phyloP scores from a whole-genome alignment of 140 eudicot species.

The Senecio squalidus region DNA sequence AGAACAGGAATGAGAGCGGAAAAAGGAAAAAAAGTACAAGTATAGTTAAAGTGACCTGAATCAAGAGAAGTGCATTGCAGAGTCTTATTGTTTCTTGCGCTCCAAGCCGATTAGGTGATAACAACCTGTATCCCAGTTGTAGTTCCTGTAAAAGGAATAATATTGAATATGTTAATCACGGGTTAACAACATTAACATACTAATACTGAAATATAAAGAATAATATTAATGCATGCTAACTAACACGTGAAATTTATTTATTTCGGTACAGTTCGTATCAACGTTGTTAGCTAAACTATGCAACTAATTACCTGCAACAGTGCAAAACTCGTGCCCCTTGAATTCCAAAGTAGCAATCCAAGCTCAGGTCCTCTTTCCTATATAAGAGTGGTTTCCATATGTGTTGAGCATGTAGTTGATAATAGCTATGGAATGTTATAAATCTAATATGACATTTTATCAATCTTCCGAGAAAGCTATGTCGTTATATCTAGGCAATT shows the following conservation, averaged over 20 bases:
- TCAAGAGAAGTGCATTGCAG: slow-evolving; percentile 10
- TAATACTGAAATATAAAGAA: too few species aligned
- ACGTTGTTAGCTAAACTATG: too few species aligned
- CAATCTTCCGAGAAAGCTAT: neutral
- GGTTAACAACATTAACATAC: neutral
- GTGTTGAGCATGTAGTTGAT: neutral
- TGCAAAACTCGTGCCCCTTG: neutral
- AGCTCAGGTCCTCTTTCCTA: neutral
- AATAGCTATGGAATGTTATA: too few species aligned
- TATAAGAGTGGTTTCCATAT: neutral
- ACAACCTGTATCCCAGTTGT: neutral
- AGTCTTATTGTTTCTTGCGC: neutral
- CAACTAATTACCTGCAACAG: neutral
- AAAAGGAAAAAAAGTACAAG: neutral
- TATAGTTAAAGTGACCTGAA: slow-evolving; percentile 21
- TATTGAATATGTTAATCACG: neutral
- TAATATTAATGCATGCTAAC: neutral
- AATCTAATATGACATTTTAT: neutral
- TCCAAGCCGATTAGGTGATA: neutral
- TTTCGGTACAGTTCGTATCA: neutral
- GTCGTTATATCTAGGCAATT: neutral
- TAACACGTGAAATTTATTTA: neutral
- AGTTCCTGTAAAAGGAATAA: neutral
- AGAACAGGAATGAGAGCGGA: neutral
- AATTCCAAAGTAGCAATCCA: neutral